Conservation (phyloP, 768 basidiomycete genomes). For the Pleurotus tuber-regium region DNA sequence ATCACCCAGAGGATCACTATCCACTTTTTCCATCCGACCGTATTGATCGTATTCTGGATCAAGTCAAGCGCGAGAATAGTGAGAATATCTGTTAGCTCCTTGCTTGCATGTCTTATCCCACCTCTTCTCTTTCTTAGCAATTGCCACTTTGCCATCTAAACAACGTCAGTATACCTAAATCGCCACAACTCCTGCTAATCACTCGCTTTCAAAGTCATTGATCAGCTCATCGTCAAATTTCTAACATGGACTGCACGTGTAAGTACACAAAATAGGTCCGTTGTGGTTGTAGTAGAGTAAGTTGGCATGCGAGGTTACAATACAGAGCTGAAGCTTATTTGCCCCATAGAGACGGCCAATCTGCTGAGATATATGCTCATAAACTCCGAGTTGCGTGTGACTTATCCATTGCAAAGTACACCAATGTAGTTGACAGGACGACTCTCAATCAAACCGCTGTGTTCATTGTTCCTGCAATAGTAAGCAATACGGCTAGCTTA, state of each 20-base stretch:
- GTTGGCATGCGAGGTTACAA: background rate
- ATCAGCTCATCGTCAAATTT: background rate
- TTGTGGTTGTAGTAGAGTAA: slow-evolving; percentile 10
- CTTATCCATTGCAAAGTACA: slow-evolving; percentile 24
- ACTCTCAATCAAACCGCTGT: slow-evolving; percentile 29
- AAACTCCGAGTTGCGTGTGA: slow-evolving; percentile 17
- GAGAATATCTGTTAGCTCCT: too few relatives aligned
- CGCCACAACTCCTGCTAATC: background rate
- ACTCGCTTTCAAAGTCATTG: background rate
- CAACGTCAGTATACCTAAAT: background rate
- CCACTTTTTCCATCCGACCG: slow-evolving; percentile 13
- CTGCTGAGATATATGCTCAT: slow-evolving; percentile 19
- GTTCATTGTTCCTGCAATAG: slow-evolving; percentile 39
- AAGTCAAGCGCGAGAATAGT: slow-evolving; percentile 37
- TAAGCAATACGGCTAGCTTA: slow-evolving; percentile 20
- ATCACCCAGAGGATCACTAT: background rate
- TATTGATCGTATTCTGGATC: slow-evolving; percentile 27
- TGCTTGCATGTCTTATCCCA: background rate
- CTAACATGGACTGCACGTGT: background rate
- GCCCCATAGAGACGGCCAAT: slow-evolving; percentile 20
- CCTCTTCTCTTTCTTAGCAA: slow-evolving; percentile 23
- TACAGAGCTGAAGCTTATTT: slow-evolving; percentile 9
- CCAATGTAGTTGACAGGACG: slow-evolving; percentile 20
- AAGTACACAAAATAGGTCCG: background rate
- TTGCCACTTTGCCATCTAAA: slow-evolving; percentile 29